Base-by-base conservation (phyloP, 202 grass and related monocot genomes). In the Panicum virgatum region DNA sequence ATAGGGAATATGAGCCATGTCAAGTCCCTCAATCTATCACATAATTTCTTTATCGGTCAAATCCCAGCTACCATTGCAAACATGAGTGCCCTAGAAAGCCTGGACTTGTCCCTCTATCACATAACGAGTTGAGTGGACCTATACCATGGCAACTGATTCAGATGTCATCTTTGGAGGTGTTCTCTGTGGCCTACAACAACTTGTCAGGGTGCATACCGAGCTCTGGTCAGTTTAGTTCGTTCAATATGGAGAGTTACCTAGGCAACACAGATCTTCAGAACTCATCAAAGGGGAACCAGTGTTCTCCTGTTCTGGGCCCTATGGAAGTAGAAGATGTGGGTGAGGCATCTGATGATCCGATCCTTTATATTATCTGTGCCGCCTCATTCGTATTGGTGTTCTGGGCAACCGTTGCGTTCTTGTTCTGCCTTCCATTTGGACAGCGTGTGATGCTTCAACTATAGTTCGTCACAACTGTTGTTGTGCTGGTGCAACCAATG, bases 151-250 rank as follows among this genome's bases (percentile, higher is more conserved):
- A 72, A 1, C 3, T 72, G 16, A 12, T 46, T 13, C 27, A 10
- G 8, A 0, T 72, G 0, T 72, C 0, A 0, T 72, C 69, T 0
- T n/a, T 72, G 46, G 69, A 13, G 23, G 42, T 46, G 2, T 69
- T 69, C 6, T 69, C 66, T 18, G 66, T 46, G 1, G 66, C 66
- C 66, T 69, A n/a, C n/a, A 69, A 69, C 66, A 69, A 69, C 23
- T 46, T 69, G 39, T 9, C 66, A 26, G 66, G 66, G 0, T 69
- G 66, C 40, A 46, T 69, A 69, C 66, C 66, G 4, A 27, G 27
- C 40, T 11, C 22, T 0, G 69, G 69, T 0, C 69, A 72, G 1
- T 36, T 72, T 0, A 0, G 4, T 4, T 72, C 46, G 46, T 48
- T 16, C 16, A 48, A 9, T 48, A 0, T 1, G 0, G 69, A 72